Conservation (phyloP, 805 yeast species). For the Suhomyces sp. region DNA sequence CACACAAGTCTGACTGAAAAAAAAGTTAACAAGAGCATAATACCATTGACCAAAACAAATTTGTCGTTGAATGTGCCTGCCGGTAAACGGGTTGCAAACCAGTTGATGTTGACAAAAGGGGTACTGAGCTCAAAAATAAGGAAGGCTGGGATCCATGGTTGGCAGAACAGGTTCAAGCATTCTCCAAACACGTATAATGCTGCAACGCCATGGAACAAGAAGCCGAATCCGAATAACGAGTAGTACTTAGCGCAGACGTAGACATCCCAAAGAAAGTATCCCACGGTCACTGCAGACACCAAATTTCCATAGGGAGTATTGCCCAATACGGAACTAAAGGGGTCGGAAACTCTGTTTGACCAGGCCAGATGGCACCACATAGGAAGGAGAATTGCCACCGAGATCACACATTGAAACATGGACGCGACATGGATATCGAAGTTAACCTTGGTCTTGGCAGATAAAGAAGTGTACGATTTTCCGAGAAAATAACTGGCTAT, state of each 20-base stretch:
- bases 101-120: slow-evolving; percentile 91
- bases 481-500: slow-evolving; percentile 52
- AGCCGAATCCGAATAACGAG: slow-evolving; percentile 74
- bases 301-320: slow-evolving; percentile 73
- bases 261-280: slow-evolving; percentile 92
- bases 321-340: slow-evolving; percentile 50
- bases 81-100: slow-evolving; percentile 83
- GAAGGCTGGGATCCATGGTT: slow-evolving; percentile 80
- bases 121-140: slow-evolving; percentile 84
- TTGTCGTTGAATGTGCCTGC: slow-evolving; percentile 56
- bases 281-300: slow-evolving; percentile 67
- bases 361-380: slow-evolving; percentile 57
- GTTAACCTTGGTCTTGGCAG: slow-evolving; percentile 53
- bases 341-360: slow-evolving; percentile 36
- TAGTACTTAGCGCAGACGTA: slow-evolving; percentile 62
- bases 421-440: slow-evolving; percentile 92
- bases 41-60: slow-evolving; percentile 64
- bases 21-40: slow-evolving; percentile 64
- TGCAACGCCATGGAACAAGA: slow-evolving; percentile 77
- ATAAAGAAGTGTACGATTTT: slow-evolving; percentile 47
- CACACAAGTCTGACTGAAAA: slow-evolving; percentile 77
- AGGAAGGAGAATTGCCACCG: slow-evolving; percentile 60
- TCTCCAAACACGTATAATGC: slow-evolving; percentile 70
- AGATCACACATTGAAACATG: slow-evolving; percentile 73
- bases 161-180: slow-evolving; percentile 69